Evolutionary conservation across 2,329 filamentous ascomycete species (phyloP).

Genomic region (Nemania bipapillata): DNA sequence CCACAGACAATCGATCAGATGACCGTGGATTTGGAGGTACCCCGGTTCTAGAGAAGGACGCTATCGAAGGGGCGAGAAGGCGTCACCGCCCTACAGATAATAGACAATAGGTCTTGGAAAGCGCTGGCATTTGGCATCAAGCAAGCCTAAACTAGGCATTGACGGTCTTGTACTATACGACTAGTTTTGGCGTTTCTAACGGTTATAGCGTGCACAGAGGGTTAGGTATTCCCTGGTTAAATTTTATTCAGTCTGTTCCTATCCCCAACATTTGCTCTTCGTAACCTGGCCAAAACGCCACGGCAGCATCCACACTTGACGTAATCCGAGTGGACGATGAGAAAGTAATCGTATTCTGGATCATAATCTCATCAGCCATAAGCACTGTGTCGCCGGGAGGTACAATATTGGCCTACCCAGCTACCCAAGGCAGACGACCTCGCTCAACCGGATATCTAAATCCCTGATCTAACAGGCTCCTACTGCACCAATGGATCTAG

Average conservation of each 20-base stretch:
- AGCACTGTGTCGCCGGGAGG: not conserved
- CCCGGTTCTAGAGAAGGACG: constrained; percentile 45
- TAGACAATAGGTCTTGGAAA: constrained; percentile 12
- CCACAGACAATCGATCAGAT: constrained; percentile 49
- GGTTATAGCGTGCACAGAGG: not conserved
- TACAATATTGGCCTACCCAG: not conserved
- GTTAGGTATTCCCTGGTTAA: not conserved
- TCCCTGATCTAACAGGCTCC: not conserved
- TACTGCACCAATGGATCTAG: not conserved
- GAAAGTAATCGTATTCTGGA: not conserved
- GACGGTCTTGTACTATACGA: constrained; percentile 7
- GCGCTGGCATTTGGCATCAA: constrained; percentile 9
- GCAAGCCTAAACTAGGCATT: constrained; percentile 7
- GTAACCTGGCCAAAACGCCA: too few relatives aligned
- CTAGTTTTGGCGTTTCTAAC: constrained; percentile 12
- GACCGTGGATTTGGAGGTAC: constrained; percentile 39
- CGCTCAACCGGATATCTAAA: not conserved
- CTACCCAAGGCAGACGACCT: not conserved
- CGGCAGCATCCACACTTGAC: not conserved
- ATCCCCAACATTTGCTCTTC: not conserved
- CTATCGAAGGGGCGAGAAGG: constrained; percentile 31
- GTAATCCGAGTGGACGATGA: too few relatives aligned
- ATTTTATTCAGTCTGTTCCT: not conserved
- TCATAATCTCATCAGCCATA: not conserved
- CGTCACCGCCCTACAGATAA: constrained; percentile 24